phyloP scores from a whole-genome alignment of 148 eudicot species.

The Pouteria glomerata region DNA sequence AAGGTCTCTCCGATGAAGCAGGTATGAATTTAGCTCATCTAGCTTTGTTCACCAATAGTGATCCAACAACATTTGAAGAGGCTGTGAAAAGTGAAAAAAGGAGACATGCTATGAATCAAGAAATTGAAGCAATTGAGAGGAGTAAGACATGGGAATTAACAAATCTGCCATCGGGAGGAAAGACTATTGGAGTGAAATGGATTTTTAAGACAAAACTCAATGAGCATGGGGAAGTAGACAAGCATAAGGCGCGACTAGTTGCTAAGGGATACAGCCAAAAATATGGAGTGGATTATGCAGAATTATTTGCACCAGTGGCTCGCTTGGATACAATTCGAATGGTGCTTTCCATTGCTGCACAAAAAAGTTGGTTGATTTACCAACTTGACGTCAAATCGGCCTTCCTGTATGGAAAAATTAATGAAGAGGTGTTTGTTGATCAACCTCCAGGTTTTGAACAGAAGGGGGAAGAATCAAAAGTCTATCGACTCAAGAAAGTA shows the following conservation, averaged over 20 bases:
- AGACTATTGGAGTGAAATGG: neutral
- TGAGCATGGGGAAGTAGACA: neutral
- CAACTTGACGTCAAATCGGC: neutral
- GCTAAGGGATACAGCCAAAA: neutral
- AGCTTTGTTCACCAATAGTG: neutral
- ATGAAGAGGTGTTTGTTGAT: neutral
- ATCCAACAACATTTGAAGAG: neutral
- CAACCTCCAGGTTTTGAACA: neutral
- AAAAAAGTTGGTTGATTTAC: neutral
- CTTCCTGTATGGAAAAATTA: neutral
- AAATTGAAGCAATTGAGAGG: neutral
- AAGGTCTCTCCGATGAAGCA: no score
- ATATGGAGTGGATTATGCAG: neutral
- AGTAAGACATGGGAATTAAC: neutral
- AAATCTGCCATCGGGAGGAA: neutral
- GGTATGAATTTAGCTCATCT: neutral
- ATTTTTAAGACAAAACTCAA: neutral
- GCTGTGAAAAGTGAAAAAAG: neutral
- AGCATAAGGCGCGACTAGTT: neutral
- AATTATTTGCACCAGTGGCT: neutral
- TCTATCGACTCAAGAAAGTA: no score
- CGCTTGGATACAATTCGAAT: neutral
- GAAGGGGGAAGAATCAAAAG: neutral
- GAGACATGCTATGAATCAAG: neutral
- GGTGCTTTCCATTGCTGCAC: neutral